These are phyloP conservation scores for Narthecium ossifragum DNA, from an alignment of 106 monocot genomes.

Conservation along the genomic window DNA sequence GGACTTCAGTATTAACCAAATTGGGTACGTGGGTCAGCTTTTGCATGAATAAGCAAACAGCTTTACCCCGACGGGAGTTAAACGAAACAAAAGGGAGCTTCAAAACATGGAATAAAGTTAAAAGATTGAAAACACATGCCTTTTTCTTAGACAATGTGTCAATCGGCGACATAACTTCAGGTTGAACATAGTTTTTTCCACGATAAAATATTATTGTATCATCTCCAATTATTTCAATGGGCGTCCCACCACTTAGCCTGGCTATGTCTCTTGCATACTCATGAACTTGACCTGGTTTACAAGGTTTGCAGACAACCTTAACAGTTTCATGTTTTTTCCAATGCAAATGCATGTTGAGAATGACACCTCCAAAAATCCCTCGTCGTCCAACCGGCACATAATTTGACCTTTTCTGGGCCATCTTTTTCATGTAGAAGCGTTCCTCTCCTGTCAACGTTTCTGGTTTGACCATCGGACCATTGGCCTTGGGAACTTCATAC, in stretches of 20 bases:
- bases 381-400: conserved; percentile 87
- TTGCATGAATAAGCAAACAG: no score
- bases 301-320: conserved; percentile 92
- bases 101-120: not conserved
- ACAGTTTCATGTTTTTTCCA: conserved; percentile 99
- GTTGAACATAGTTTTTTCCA: conserved; percentile 85
- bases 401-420: conserved; percentile 96
- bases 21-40: no score
- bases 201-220: conserved; percentile 91
- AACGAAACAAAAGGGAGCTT: not conserved
- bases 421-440: conserved; percentile 86
- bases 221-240: conserved; percentile 78
- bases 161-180: conserved; percentile 93
- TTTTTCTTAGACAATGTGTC: conserved; percentile 96
- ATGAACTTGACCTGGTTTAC: conserved; percentile 89
- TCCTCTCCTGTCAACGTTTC: conserved; percentile 74
- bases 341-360: conserved; percentile 97
- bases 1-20: no score
- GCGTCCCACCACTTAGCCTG: conserved; percentile 82
- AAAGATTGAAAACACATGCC: conserved; percentile 24
- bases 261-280: conserved; percentile 88
- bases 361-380: conserved; percentile 87
- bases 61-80: not conserved
- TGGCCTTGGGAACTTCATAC: conserved; percentile 64
- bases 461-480: conserved; percentile 61